Evolutionary conservation across 495 filamentous ascomycete species (phyloP).

Genomic region (Chaetomium fimeti): DNA sequence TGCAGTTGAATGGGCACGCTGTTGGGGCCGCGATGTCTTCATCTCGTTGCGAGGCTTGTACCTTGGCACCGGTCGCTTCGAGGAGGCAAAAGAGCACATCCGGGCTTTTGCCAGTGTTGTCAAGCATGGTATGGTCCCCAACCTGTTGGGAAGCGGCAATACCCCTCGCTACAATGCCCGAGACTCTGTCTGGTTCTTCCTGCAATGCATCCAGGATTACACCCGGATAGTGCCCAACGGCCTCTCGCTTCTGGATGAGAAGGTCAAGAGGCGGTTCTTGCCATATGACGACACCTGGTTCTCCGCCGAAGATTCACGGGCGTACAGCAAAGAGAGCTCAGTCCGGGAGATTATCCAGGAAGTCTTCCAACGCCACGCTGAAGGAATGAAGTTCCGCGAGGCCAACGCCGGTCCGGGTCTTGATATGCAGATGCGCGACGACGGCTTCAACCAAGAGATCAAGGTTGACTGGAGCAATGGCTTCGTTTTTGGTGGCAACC

Average conservation of each 20-base stretch:
- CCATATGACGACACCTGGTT: slow-evolving; percentile 97
- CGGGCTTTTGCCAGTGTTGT: slow-evolving; percentile 92
- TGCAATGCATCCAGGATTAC: slow-evolving; percentile 95
- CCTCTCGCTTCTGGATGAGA: slow-evolving; percentile 67
- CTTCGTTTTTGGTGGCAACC: slow-evolving; percentile 89
- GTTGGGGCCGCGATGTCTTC: slow-evolving; percentile 97
- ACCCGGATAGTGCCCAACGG: slow-evolving; percentile 79
- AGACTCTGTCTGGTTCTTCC: slow-evolving; percentile 96
- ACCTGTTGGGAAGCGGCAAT: slow-evolving; percentile 81
- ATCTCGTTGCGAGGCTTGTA: slow-evolving; percentile 90
- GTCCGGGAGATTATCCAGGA: slow-evolving; percentile 91
- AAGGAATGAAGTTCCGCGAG: slow-evolving; percentile 85
- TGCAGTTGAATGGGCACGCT: slow-evolving; percentile 87
- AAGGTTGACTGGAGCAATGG: slow-evolving; percentile 91
- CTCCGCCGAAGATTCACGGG: slow-evolving; percentile 69
- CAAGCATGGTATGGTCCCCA: slow-evolving; percentile 99
- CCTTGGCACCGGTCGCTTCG: slow-evolving; percentile 81
- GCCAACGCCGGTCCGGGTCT: slow-evolving; percentile 86
- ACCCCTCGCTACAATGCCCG: slow-evolving; percentile 95
- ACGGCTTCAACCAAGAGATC: slow-evolving; percentile 88
- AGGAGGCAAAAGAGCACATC: slow-evolving; percentile 90
- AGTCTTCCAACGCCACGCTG: slow-evolving; percentile 84
- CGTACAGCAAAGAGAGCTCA: slow-evolving; percentile 78
- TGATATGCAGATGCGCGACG: slow-evolving; percentile 89
- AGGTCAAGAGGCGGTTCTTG: slow-evolving; percentile 80